Evolutionary conservation across 2,329 filamentous ascomycete species (phyloP), one percentile per base, ranked within the genome.

Genomic region (Trichoderma sp.): DNA sequence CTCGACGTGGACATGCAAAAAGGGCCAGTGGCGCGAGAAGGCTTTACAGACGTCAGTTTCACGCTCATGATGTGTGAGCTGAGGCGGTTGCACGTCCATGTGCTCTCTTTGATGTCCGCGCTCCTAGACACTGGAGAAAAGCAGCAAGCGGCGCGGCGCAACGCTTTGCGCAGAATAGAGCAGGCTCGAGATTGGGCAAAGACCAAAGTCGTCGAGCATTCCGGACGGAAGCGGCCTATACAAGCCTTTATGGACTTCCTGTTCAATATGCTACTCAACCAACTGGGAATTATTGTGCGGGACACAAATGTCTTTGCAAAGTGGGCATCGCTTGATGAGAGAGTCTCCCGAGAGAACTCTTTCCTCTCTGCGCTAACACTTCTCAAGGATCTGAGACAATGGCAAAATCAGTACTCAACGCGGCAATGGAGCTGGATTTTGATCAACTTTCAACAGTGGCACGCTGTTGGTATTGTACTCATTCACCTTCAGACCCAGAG

Each of bases 371-470:
- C 56, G 21, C 34, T 48, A 7, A 10, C 43, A 21, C 56, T 47
- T n/a, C 34, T 59, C 17, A 43, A 45, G 43, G 47, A 48, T 30
- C 15, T 59, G 14, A 6, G 28, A 9, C 34, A 28, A 59, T 48
- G 43, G 56, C 43, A 19, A 28, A 10, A 59, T 14, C 43, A 59
- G 12, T 34, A 43, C 17, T 59, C 56, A 34, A 59, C 43, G 2
- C 26, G 12, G 24, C 56, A 59, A 47, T 59, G 56, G 56, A 28
- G 56, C 12, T 59, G 56, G 56, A 28, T 59, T 1, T 26, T 59
- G 17, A n/a, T 59, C 0, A 59, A 59, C 15, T 59, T 34, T 14
- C 56, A 59, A 14, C 41, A 59, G 17, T 59, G 56, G 56, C 47
- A 59, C 15, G 41, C 56, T n/a, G 0, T 59, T n/a, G 56, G 56